phyloP scores from a whole-genome alignment of 352 stramenopile species.

The Phytopythium montanum region DNA sequence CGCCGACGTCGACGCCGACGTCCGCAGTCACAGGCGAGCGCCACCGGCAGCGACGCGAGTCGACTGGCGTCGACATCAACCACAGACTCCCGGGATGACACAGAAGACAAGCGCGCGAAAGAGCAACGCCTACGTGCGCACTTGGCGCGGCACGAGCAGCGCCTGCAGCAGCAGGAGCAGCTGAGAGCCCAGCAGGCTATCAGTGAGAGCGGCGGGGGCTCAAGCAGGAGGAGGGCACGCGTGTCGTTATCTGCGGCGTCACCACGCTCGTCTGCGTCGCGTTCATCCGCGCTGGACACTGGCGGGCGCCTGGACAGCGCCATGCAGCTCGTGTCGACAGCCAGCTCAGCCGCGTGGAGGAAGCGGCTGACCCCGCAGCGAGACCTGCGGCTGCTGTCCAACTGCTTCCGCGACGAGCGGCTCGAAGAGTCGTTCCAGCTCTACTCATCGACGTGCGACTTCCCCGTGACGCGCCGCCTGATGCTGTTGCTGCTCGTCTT shows the following conservation, averaged over 20 bases:
- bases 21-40: not conserved
- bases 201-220: slow-evolving; percentile 2
- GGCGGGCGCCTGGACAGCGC: slow-evolving; percentile 6
- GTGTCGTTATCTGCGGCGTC: not conserved
- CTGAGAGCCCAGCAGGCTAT: not conserved
- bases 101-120: not conserved
- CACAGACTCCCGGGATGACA: not conserved
- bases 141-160: not conserved
- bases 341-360: slow-evolving; percentile 38
- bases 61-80: not conserved
- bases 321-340: slow-evolving; percentile 30
- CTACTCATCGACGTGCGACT: slow-evolving; percentile 68
- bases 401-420: slow-evolving; percentile 65
- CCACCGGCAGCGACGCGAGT: not conserved
- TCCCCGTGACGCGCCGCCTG: slow-evolving; percentile 50
- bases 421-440: slow-evolving; percentile 81
- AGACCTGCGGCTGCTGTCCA: slow-evolving; percentile 54
- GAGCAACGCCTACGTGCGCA: slow-evolving; percentile 1
- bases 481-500: slow-evolving; percentile 58
- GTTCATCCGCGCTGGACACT: not conserved
- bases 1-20: not conserved
- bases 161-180: not conserved
- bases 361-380: slow-evolving; percentile 48
- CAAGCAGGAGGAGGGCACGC: not conserved
- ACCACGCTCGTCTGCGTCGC: not conserved